phyloP scores from a whole-genome alignment of 495 filamentous ascomycete genomes.

The Trichoderma virens region DNA sequence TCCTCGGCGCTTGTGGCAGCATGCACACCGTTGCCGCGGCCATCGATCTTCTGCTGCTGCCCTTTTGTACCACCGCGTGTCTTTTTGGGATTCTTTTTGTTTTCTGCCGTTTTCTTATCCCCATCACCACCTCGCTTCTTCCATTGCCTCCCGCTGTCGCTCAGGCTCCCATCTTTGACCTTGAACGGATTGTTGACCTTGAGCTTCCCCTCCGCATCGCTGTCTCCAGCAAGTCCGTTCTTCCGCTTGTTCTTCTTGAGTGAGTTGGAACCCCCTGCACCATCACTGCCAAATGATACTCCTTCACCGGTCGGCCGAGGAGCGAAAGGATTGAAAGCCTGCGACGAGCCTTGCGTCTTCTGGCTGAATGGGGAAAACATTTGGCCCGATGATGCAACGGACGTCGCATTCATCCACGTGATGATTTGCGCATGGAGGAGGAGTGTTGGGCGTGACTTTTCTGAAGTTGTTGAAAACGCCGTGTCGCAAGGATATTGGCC shows the following conservation, averaged over 20 bases:
- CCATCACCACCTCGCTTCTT: neutral
- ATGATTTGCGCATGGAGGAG: conserved; percentile 9
- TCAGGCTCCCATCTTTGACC: conserved; percentile 3
- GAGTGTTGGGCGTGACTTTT: neutral
- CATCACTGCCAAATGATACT: neutral
- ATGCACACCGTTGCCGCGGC: neutral
- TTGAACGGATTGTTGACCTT: neutral
- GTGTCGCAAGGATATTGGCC: conserved; percentile 1
- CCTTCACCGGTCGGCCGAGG: neutral
- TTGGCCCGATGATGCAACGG: conserved; percentile 10
- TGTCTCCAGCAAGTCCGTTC: neutral
- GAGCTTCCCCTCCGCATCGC: neutral
- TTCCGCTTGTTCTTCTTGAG: conserved; percentile 4
- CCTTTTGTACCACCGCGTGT: neutral
- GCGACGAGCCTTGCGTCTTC: conserved; percentile 10
- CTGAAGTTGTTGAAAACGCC: neutral
- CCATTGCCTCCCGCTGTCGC: conserved; percentile 8
- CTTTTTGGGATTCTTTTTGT: neutral
- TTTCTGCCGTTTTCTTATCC: neutral
- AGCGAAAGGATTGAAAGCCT: conserved; percentile 7
- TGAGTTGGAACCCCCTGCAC: neutral
- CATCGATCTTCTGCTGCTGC: neutral
- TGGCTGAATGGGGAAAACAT: conserved; percentile 8
- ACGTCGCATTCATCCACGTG: conserved; percentile 11
- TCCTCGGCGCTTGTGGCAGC: conserved; percentile 1